Base-by-base conservation (phyloP, 805 yeast species). In the Kodamaea sagamina region DNA sequence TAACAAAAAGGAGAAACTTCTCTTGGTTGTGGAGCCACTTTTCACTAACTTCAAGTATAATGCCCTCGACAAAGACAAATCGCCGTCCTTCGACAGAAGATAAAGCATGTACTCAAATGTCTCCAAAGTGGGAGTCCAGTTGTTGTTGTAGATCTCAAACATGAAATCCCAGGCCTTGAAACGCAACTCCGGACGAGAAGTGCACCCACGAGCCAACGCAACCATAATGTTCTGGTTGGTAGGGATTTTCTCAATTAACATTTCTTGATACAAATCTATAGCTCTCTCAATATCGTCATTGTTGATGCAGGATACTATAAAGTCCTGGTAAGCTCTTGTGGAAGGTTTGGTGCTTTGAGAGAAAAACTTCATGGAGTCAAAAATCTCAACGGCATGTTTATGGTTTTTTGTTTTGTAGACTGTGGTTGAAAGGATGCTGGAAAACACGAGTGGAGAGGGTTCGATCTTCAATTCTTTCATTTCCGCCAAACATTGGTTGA, bases 331-430 rank as follows among this genome's bases (percentile, higher is more conserved):
- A 1, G 89, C 78, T 12, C 65, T 62, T 0, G 78, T 55, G 37
- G 81, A 85, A 0, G 98, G 97, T 39, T 78, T 74, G 11, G 89
- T 79, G 19, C 70, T 67, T 4, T 70, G 55, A 1, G 93, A 80
- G 51, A 84, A 61, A 59, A 87, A 92, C 58, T 89, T 92, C 89
- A 93, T 81, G 48, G 88, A 79, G 50, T 84, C 89, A 63, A 93
- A 93, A 2, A 86, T 68, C 35, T 81, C 81, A 43, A 77, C 75
- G 0, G 96, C 95, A 48, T 84, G 81, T 12, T 68, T 60, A 47
- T 72, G 78, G 42, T 77, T 76, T 44, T 57, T 66, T 40, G 72
- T 55, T 42, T 78, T 71, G 47, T 68, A 71, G 5, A 81, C 79
- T 54, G 84, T 79, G 17, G 86, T 71, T 47, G 82, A 81, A 32